Base-by-base conservation (phyloP, 768 basidiomycete species). In the Aureoboletus auriporus region DNA sequence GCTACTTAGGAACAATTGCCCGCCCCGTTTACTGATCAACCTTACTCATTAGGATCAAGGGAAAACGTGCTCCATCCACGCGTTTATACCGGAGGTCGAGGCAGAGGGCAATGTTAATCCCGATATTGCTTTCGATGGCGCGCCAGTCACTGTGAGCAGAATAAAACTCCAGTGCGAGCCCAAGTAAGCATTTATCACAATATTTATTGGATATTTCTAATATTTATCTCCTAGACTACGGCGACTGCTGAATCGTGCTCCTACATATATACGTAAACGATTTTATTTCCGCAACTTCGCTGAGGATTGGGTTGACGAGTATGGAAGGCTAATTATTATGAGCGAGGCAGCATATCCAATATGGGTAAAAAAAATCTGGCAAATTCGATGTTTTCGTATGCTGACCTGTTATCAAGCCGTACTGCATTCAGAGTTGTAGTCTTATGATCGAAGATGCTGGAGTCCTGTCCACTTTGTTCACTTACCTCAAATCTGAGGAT, bases 291-390 rank as follows among this genome's bases (percentile, higher is more conserved):
- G 55, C n/a, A 51, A 65, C 14, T 64, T 68, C 26, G 63, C 77
- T 14, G 79, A 82, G 26, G 73, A 70, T 28, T 74, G 78, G 66
- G 73, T 74, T 9, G 80, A 82, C 51, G 73, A 77, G 29, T 58
- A 69, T 9, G 78, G 75, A 28, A 70, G 73, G 49, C 57, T 82
- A 33, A 76, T 79, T 26, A 58, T 84, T 29, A 73, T 82, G 39
- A 77, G 82, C 41, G 80, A 84, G 52, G 78, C 82, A 8, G 80
- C 79, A 8, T 82, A 83, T 64, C 78, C 83, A 7, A 67, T 78
- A 53, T 66, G 78, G 65, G 82, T 77, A 54, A 54, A 67, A 58
- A 9, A 31, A 16, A 17, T 38, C 23, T 11, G 17, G 3, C 28
- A 8, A 7, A 17, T 11, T 45, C 27, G 0, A 27, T 41, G 13